Conservation (phyloP, 768 basidiomycete genomes). For the Tricholoma matsutake region DNA sequence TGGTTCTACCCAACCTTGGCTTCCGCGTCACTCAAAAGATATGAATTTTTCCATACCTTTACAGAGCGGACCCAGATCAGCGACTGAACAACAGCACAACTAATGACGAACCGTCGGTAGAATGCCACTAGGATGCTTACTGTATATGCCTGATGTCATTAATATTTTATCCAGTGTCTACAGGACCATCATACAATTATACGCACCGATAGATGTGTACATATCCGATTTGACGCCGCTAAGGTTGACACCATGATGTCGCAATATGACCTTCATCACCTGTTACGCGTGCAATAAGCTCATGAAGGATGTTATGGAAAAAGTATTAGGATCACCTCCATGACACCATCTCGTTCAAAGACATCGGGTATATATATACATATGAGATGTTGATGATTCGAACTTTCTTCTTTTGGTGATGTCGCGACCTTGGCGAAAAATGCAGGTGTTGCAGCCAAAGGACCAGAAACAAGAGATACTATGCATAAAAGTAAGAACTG, state of each 20-base stretch:
- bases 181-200: background rate
- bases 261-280: conserved; percentile 69
- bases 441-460: conserved; percentile 56
- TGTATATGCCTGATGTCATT: conserved; percentile 54
- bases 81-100: background rate
- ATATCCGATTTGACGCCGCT: conserved; percentile 71
- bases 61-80: background rate
- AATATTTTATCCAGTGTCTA: background rate
- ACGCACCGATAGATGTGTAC: conserved; percentile 58
- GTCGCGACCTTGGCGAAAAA: conserved; percentile 65
- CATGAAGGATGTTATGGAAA: conserved; percentile 1
- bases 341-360: conserved; percentile 59
- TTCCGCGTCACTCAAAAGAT: conserved; percentile 56
- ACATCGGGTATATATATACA: conserved; percentile 73
- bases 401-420: conserved; percentile 42
- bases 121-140: conserved; percentile 74
- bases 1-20: conserved; percentile 45
- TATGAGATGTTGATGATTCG: conserved; percentile 60
- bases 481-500: conserved; percentile 4
- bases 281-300: conserved; percentile 20
- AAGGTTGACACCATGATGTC: conserved; percentile 62
- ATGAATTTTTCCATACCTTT: conserved; percentile 68
- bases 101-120: conserved; percentile 54
- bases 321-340: conserved; percentile 35
- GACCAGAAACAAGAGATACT: conserved; percentile 68